Evolutionary conservation across 169 alveolate genomes (phyloP), one percentile per base, ranked within the genome.

Genomic region (Plasmodium sp.): DNA sequence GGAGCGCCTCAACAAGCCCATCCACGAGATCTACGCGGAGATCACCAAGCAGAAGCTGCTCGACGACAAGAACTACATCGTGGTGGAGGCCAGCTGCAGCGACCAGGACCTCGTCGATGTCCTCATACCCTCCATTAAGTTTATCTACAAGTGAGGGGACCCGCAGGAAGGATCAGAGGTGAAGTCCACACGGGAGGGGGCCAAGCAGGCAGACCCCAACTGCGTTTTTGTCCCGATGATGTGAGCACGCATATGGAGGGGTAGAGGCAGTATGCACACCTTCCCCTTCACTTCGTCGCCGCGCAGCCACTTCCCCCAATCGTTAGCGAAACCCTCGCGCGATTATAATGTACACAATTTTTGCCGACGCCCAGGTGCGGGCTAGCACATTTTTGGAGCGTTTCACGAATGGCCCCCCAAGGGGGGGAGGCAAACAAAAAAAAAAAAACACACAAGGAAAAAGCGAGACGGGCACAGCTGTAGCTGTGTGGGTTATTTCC

Each of bases 91-190:
- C 3, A 97, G 99, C 67, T 97, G 98, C 22, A 97, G 98, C 56
- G 99, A 98, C 73, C 96, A 93, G 33, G 98, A 97, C 81, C 98
- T 97, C 51, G 98, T 96, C 51, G 99, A 98, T 88, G 97, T 96
- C 36, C 97, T 97, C 36, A 97, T 98, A 39, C 99, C 99, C 6
- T 96, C 98, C 80, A 97, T 98, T 36, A 97, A 97, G 81, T 97
- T 97, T 92, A 96, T 93, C 80, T 98, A 97, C 95, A 93, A 95
- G 92, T 93, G 83, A 93, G 33, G 18, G 54, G 58, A 31, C 33
- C 41, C 33, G 33, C 31, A 41, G 73, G 16, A 56, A 6, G 72
- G 72, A 4, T 2, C 5, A 39, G 9, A 2, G 5, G 45, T 22
- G 27, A 45, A 45, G 58, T 48, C 58, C 58, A 48, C 58, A 12